Conservation (phyloP, 352 stramenopile species). For the Stramenopiles sp. region DNA sequence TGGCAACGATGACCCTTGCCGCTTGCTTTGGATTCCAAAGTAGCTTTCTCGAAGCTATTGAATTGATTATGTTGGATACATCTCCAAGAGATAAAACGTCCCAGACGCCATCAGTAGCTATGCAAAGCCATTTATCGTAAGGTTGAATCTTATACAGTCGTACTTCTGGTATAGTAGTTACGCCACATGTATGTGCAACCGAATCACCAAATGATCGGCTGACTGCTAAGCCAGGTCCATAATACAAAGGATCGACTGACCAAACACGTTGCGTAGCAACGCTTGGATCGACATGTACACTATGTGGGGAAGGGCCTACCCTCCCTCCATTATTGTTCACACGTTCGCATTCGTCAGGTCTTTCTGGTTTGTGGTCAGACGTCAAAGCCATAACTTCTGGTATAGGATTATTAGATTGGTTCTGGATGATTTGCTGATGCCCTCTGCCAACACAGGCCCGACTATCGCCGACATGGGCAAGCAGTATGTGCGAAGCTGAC, state of each 20-base stretch:
- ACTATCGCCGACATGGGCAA: slow-evolving; percentile 91
- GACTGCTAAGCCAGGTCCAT: slow-evolving; percentile 94
- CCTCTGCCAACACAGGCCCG: slow-evolving; percentile 45
- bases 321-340: neutral
- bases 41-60: neutral
- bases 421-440: slow-evolving; percentile 20
- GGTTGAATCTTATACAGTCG: slow-evolving; percentile 10
- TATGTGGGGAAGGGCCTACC: neutral
- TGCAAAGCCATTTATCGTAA: slow-evolving; percentile 74
- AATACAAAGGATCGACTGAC: slow-evolving; percentile 46
- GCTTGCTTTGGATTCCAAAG: neutral
- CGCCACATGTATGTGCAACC: slow-evolving; percentile 82
- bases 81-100: slow-evolving; percentile 94
- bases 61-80: slow-evolving; percentile 47
- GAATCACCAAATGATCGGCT: slow-evolving; percentile 81
- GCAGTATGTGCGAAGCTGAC: slow-evolving; percentile 51
- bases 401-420: slow-evolving; percentile 38
- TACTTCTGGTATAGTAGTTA: slow-evolving; percentile 76
- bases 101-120: slow-evolving; percentile 94
- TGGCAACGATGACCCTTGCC: neutral
- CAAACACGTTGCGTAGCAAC: neutral
- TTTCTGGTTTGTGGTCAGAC: slow-evolving; percentile 91
- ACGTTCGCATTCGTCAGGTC: slow-evolving; percentile 45
- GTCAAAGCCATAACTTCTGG: slow-evolving; percentile 49
- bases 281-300: neutral